phyloP scores from a whole-genome alignment of 176 grass and related monocot species.

The Echinochloa phyllopogon region DNA sequence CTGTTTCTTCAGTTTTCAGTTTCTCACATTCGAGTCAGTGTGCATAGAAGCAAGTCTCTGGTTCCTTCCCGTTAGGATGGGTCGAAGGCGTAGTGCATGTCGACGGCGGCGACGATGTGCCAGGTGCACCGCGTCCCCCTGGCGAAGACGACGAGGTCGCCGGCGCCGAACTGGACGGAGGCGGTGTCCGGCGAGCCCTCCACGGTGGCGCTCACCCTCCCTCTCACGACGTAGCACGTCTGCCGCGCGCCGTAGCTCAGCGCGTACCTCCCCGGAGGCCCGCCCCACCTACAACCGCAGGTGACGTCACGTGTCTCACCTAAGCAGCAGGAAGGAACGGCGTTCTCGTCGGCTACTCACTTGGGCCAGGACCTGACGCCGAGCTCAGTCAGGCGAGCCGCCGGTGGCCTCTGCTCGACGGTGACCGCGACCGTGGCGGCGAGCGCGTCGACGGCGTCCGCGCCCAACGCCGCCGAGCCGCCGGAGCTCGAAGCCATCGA shows the following conservation, averaged over 20 bases:
- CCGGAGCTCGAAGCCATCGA: slow-evolving; percentile 35
- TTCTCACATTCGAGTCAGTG: neutral
- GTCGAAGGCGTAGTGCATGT: slow-evolving; percentile 77
- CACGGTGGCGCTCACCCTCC: slow-evolving; percentile 51
- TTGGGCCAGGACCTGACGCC: slow-evolving; percentile 49
- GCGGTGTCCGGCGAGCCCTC: slow-evolving; percentile 50
- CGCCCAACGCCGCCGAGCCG: neutral
- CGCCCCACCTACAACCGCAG: slow-evolving; percentile 55
- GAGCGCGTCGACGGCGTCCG: neutral
- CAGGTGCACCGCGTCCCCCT: slow-evolving; percentile 67
- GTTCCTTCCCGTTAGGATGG: slow-evolving; percentile 36
- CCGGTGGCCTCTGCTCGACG: slow-evolving; percentile 26
- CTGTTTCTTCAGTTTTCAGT: neutral
- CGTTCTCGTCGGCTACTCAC: slow-evolving; percentile 12
- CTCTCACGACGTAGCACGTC: slow-evolving; percentile 75
- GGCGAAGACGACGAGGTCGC: slow-evolving; percentile 69
- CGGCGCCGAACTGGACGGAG: slow-evolving; percentile 49
- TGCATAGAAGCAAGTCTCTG: too few relatives aligned
- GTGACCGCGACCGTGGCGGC: neutral
- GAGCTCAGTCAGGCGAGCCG: slow-evolving; percentile 41
- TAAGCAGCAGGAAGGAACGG: neutral
- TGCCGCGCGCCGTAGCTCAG: slow-evolving; percentile 65
- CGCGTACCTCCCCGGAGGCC: slow-evolving; percentile 59
- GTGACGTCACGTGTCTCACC: neutral
- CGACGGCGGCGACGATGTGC: slow-evolving; percentile 64